Conservation (phyloP, 805 yeast genomes). For the Pichia membranifaciens region DNA sequence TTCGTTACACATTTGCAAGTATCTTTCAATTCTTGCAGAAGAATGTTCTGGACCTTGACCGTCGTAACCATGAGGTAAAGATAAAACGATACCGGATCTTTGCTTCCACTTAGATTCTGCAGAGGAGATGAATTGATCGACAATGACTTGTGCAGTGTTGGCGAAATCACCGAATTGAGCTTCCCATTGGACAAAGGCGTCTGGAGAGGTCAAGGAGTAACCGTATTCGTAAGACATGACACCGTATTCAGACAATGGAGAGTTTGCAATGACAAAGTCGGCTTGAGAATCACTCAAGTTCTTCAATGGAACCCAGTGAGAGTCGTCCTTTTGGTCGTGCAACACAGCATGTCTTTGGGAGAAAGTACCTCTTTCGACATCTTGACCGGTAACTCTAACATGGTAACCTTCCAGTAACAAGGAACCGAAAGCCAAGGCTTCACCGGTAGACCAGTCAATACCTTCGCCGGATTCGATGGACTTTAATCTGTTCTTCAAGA, state of each 20-base stretch:
- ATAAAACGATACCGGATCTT: conserved; percentile 91
- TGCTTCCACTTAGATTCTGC: conserved; percentile 99
- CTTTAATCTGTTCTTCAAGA: conserved; percentile 81
- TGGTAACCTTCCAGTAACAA: conserved; percentile 89
- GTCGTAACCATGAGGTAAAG: conserved; percentile 98
- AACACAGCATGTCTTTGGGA: conserved; percentile 98
- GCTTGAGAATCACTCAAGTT: conserved; percentile 76
- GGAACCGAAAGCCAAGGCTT: conserved; percentile 95
- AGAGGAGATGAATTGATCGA: conserved; percentile 93
- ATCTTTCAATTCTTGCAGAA: conserved; percentile 95
- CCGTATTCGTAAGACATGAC: conserved; percentile 99
- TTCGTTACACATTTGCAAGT: conserved; percentile 91
- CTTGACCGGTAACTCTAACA: conserved; percentile 97
- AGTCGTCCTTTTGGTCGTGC: conserved; percentile 90
- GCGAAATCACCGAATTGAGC: conserved; percentile 99
- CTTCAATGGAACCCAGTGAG: conserved; percentile 78
- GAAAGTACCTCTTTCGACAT: conserved; percentile 99
- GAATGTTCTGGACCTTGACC: conserved; percentile 99
- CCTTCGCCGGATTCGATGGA: conserved; percentile 79
- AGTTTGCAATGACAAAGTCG: conserved; percentile 82
- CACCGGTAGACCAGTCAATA: conserved; percentile 99
- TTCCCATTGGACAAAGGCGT: conserved; percentile 97
- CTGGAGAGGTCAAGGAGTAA: conserved; percentile 95
- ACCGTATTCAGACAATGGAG: conserved; percentile 97
- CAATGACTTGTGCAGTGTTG: conserved; percentile 96